Evolutionary conservation across 129 eudicot genomes (phyloP), one percentile per base, ranked within the genome.

Genomic region (Deinandra increscens): DNA sequence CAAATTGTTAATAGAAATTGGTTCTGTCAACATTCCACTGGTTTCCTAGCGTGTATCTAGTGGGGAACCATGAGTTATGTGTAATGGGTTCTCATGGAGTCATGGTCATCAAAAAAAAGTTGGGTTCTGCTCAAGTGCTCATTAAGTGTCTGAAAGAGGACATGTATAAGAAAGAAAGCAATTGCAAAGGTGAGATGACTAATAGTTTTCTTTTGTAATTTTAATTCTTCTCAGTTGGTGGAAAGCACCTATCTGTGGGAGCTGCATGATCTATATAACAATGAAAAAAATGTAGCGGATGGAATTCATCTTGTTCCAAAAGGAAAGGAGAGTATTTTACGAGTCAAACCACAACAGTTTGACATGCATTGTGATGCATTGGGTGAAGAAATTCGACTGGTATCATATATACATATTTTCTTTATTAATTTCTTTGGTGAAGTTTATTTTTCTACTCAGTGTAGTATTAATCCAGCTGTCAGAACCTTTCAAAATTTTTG

Each of bases 401-500:
- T 91, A 88, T 54, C 17, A 1, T 4, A 15, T 38, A 26, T 15
- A 15, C 7, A 17, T 63, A 43, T 13, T 50, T 34, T 46, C 5
- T 61, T 71, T 9, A 9, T 70, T 31, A 41, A 15, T 46, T 42
- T 44, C 6, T 41, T 46, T 46, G 13, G 22, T 41, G 19, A 22
- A 49, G 13, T 36, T 68, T 64, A 9, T 26, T 72, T 69, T 59
- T 45, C 83, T 68, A 59, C 85, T 83, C 49, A 79, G 58, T 77
- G 68, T 69, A 68, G 64, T 76, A 74, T 70, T 49, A 55, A 46
- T 82, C 75, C 90, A 92, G 98, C 95, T 92, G 69, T 92, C 98
- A 71, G 96, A 86, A 72, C 98, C 98, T 70, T 92, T 88, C 91
- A 84, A 86, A 86, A 61, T 86, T 43, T 92, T 92, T 79, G 98